Evolutionary conservation across 2,329 filamentous ascomycete genomes (phyloP), one percentile per base, ranked within the genome.

Genomic region (Cercospora sp.): DNA sequence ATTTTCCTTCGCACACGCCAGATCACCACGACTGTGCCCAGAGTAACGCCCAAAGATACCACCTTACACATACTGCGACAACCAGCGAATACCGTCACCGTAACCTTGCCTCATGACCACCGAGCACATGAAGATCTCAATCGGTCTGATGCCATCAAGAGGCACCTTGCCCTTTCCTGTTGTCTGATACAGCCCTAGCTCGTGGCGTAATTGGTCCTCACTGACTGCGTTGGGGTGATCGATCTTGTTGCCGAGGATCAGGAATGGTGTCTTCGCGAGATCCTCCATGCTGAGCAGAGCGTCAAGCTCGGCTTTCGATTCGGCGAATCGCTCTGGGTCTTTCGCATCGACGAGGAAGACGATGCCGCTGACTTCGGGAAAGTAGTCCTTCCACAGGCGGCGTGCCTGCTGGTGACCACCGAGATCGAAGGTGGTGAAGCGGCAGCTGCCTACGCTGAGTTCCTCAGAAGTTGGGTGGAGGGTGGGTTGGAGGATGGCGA

Each of bases 71-170:
- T 96, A 97, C 86, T 96, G 93, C 66, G 92, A 78, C 82, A 97
- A 82, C 93, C 93, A 97, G 84, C 92, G 89, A 82, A 97, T 94
- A 76, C 87, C 93, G 76, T 97, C 93, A 65, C 92, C 92, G 81
- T 97, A 97, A 66, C 77, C 95, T 86, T 98, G 94, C 82, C 94
- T 89, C 93, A 97, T 97, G 71, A 98, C 94, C 74, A 98, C 94
- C 77, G 92, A 97, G 88, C 94, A 98, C 95, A 99, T 97, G 83
- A 98, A 98, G 71, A 98, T 88, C 87, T 99, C 95, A 78, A 99
- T 94, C 26, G 94, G 93, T 76, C 94, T 87, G 81, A 97, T 97
- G 37, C 93, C 93, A 85, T 97, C 94, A 74, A 95, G 86, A 72
- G 91, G 92, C 71, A 96, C 90, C 87, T 96, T 97, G 82, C 93